These are phyloP conservation scores for Dimocarpus longan DNA, from an alignment of 345 rosid species.

Conservation along the genomic window DNA sequence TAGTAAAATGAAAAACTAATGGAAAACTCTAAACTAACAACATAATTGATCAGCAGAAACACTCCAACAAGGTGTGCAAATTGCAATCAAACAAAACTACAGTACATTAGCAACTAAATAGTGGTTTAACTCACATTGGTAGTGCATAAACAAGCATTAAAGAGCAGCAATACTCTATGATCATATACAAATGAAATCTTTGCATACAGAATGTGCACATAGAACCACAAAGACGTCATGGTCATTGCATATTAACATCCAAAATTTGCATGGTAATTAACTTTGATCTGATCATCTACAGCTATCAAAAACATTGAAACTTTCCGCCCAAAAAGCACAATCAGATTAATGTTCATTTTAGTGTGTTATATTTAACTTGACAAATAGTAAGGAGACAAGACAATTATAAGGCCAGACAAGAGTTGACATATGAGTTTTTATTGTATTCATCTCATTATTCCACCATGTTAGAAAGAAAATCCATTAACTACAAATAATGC, in stretches of 20 bases:
- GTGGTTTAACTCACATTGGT: not conserved
- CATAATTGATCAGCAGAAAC: not conserved
- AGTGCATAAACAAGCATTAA: not conserved
- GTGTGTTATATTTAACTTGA: not conserved
- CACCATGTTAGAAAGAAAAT: not conserved
- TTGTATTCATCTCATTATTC: not conserved
- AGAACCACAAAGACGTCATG: not conserved
- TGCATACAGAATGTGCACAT: not conserved
- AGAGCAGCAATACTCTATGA: not conserved
- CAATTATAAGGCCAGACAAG: not conserved
- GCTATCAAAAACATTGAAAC: not conserved
- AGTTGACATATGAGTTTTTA: not conserved
- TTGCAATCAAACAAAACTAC: not conserved
- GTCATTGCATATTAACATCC: not conserved
- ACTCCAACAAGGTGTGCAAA: not conserved
- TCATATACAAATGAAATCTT: not conserved
- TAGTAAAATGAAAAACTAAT: not conserved
- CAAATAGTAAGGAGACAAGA: not conserved
- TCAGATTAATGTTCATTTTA: not conserved
- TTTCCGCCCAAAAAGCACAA: not conserved
- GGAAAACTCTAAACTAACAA: not conserved
- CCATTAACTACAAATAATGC: not conserved
- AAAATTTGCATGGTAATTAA: not conserved
- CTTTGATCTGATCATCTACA: not conserved
- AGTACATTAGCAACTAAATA: not conserved